Evolutionary conservation across 108 stramenopile species (phyloP), one percentile per base, ranked within the genome.

Genomic region (Cyclotella kingstonii): DNA sequence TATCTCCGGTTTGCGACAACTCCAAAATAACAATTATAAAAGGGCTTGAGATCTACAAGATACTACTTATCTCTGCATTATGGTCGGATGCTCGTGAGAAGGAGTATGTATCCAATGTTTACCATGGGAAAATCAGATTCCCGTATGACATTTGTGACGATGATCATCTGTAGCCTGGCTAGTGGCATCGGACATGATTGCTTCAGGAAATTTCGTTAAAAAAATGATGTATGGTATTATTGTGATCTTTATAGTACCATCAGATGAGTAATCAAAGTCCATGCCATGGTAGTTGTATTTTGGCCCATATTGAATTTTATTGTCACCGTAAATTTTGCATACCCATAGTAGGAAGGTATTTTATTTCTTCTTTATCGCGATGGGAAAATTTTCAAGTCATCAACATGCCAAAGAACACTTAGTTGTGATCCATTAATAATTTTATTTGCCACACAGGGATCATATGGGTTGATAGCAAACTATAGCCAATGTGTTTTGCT

Each of bases 361-460:
- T 27, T 6, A 8, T 8, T 51, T 51, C 49, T 1, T 9, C 2
- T 23, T 26, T 18, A 25, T 36, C 26, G 4, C 4, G 18, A 36
- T 59, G 66, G 5, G 22, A 47, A 11, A n/a, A 54, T 59, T 23
- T 60, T 68, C 1, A 49, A 15, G 22, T 60, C 57, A 31, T 68
- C 23, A 18, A 70, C 60, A 35, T 70, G 45, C 60, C 69, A 70
- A 8, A 7, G 41, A 22, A 66, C 17, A 2, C 65, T 74, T 1
- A 63, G 33, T 34, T 66, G 73, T 38, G 57, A 29, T 3, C 71
- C 60, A 30, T 70, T 27, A 9, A 65, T 53, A 4, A 22, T 39
- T 26, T 35, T 59, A 41, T 73, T 64, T 3, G 55, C 48, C 2
- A 72, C 60, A 29, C 69, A 70, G 4, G 41, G 50, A 39, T 70